Percentiles rank a stretch among this genome's conserved stretches.
These are phyloP conservation scores for Gnomoniopsis sp. DNA, from an alignment of 2,329 filamentous ascomycete species.

Conservation along the genomic window DNA sequence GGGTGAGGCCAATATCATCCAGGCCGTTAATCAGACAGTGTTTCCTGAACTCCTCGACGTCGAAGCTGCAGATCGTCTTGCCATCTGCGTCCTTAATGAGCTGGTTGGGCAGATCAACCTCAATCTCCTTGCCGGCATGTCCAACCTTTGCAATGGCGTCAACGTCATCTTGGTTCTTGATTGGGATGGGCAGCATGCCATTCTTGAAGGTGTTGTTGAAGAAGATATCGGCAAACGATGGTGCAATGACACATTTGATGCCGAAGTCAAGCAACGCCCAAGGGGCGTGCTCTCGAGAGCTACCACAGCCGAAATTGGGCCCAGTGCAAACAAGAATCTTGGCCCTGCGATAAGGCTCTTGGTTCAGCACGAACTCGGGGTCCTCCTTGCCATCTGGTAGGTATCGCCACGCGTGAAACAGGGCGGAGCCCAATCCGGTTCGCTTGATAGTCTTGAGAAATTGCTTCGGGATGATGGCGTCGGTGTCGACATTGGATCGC, in stretches of 20 bases:
- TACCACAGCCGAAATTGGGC: slow-evolving; percentile 92
- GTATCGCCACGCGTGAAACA: slow-evolving; percentile 84
- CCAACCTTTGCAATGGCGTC: slow-evolving; percentile 74
- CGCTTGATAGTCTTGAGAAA: slow-evolving; percentile 99
- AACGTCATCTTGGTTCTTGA: slow-evolving; percentile 64
- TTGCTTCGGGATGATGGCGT: slow-evolving; percentile 98
- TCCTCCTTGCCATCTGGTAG: slow-evolving; percentile 71
- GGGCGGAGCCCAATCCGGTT: slow-evolving; percentile 81
- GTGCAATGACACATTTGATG: slow-evolving; percentile 89
- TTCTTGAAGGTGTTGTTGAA: slow-evolving; percentile 99
- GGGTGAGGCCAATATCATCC: slow-evolving; percentile 92
- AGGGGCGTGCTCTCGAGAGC: slow-evolving; percentile 89
- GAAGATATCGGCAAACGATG: slow-evolving; percentile 87
- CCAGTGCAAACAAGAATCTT: slow-evolving; percentile 93
- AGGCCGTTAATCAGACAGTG: slow-evolving; percentile 91
- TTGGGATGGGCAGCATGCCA: slow-evolving; percentile 87
- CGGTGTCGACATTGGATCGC: slow-evolving; percentile 91
- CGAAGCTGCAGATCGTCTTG: slow-evolving; percentile 71
- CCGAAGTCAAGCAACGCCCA: slow-evolving; percentile 97
- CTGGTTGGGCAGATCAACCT: slow-evolving; percentile 86
- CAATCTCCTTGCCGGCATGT: slow-evolving; percentile 74
- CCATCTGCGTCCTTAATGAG: slow-evolving; percentile 73
- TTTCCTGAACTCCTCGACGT: slow-evolving; percentile 90
- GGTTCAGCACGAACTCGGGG: slow-evolving; percentile 82
- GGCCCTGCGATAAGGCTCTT: slow-evolving; percentile 75